Base-by-base conservation (phyloP, 495 filamentous ascomycete species). In the Penicillium soppii region DNA sequence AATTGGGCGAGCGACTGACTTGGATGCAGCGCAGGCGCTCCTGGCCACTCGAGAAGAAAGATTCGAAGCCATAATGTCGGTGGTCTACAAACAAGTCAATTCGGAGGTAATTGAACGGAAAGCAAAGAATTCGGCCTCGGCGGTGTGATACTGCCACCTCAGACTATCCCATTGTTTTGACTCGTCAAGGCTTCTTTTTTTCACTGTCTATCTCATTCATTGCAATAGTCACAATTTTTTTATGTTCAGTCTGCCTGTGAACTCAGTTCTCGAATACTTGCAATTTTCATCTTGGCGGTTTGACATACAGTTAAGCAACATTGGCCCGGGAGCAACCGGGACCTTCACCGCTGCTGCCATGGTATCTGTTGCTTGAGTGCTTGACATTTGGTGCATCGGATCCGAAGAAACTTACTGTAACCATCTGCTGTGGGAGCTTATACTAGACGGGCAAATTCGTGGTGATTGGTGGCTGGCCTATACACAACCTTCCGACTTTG, bases 41-140 rank as follows among this genome's bases (percentile, higher is more conserved):
- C 62, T 72, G 55, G 54, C 63, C 62, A 62, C 61, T 58, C 72
- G 67, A 43, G 57, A 57, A 16, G 68, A 65, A 15, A 72, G 46
- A 50, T 61, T 61, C 43, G 68, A 72, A 61, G 70, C 69, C 72
- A 75, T 75, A 53, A 57, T 22, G 52, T 43, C 26, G 55, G 43
- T 56, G 58, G 21, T 53, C 39, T 59, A 52, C 52, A 32, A 43
- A 52, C 52, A 32, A 43, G 35, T 48, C 40, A 27, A 52, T 25
- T 42, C 47, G 53, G 56, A 54, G 54, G 39, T 61, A 59, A 46
- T 38, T 27, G n/a, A 53, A 47, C 44, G 43, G 53, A 56, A 44
- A 54, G 54, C 51, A 56, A 63, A 65, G 61, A 55, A 57, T 63
- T 71, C 64, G 52, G 53, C 35, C 40, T 53, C 37, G 66, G 61